Conservation (phyloP, 2,329 filamentous ascomycete genomes). For the Helicocarpus griseus region DNA sequence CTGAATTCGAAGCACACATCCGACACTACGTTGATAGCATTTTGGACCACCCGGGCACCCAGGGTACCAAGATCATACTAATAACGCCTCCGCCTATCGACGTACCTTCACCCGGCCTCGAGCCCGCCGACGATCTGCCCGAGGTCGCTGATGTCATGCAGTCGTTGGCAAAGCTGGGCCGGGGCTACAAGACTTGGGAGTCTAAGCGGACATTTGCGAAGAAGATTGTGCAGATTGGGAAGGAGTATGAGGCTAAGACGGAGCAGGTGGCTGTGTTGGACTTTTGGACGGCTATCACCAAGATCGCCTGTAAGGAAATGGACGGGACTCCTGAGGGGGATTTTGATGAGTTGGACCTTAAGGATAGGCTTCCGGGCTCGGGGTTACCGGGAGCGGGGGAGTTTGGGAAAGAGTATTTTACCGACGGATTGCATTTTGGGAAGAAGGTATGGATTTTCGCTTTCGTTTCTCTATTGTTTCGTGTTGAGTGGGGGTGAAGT, state of each 20-base stretch:
- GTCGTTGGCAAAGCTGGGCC: conserved; percentile 7
- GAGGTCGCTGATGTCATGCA: conserved; percentile 2
- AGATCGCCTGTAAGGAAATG: conserved; percentile 9
- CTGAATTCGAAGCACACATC: conserved; percentile 25
- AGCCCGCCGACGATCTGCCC: background rate
- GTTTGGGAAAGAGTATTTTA: conserved; percentile 28
- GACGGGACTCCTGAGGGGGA: conserved; percentile 9
- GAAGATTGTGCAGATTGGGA: conserved; percentile 26
- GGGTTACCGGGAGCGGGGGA: conserved; percentile 21
- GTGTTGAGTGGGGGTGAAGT: background rate
- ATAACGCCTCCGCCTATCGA: conserved; percentile 31
- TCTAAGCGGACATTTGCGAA: conserved; percentile 31
- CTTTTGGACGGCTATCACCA: conserved; percentile 25
- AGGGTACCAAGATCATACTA: conserved; percentile 26
- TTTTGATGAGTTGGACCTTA: conserved; percentile 19
- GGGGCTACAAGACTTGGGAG: conserved; percentile 25
- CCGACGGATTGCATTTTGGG: conserved; percentile 30
- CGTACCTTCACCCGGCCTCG: conserved; percentile 9
- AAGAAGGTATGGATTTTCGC: conserved; percentile 8
- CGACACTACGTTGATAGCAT: conserved; percentile 26
- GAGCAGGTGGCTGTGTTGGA: conserved; percentile 24
- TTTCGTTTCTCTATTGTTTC: background rate
- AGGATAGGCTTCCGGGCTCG: conserved; percentile 25
- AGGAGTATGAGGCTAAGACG: conserved; percentile 23
- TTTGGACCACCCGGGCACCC: conserved; percentile 20